Conservation (phyloP, 257 asterid species). For the Solanum ossicruentum region DNA sequence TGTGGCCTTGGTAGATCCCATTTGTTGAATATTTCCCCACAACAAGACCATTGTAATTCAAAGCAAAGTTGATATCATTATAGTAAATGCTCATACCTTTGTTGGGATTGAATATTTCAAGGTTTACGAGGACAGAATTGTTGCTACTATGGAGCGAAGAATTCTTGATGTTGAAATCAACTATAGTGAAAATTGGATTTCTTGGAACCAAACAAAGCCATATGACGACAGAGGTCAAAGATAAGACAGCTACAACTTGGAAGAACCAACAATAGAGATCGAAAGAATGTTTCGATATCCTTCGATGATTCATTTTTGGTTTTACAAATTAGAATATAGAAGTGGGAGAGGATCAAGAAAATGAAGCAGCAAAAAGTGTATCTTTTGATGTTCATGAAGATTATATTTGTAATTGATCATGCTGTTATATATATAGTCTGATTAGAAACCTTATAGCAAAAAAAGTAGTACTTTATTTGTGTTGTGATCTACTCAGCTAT, state of each 20-base stretch:
- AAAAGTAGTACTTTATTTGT: background rate
- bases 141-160: background rate
- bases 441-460: background rate
- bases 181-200: background rate
- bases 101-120: constrained; percentile 1
- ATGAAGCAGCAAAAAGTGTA: background rate
- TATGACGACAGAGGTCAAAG: background rate
- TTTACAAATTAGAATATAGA: background rate
- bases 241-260: background rate
- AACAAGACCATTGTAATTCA: background rate
- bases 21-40: background rate
- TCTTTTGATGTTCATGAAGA: background rate
- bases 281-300: background rate
- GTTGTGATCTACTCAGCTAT: background rate
- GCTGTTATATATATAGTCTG: background rate
- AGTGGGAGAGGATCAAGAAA: background rate
- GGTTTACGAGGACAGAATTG: background rate
- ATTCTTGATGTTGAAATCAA: background rate
- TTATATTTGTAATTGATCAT: background rate
- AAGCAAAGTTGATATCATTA: background rate
- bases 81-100: constrained; percentile 1
- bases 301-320: background rate
- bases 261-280: background rate
- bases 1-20: background rate
- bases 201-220: background rate